Evolutionary conservation across 352 stramenopile species (phyloP).

Genomic region (Globisporangium paddicum): DNA sequence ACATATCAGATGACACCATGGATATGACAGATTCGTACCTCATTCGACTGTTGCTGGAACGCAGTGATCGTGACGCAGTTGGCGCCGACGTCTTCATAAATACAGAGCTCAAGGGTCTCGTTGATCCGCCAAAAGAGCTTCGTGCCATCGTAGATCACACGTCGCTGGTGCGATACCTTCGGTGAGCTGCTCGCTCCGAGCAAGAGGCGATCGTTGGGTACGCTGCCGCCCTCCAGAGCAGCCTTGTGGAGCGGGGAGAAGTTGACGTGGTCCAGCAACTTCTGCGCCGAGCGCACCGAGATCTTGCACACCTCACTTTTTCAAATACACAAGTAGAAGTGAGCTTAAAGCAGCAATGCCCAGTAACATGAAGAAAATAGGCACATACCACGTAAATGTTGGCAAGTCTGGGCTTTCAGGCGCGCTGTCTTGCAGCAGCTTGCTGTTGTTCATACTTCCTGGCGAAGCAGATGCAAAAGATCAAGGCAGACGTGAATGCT

Average conservation of each 20-base stretch:
- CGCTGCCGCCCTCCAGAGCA: constrained; percentile 47
- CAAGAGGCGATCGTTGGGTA: background rate
- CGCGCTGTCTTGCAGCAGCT: constrained; percentile 5
- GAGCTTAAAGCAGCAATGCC: constrained; percentile 3
- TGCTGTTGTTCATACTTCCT: constrained; percentile 7
- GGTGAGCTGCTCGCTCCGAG: constrained; percentile 18
- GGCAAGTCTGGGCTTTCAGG: constrained; percentile 36
- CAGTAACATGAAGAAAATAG: background rate
- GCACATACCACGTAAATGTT: constrained; percentile 64
- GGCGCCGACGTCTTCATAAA: constrained; percentile 67
- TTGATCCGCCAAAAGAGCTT: constrained; percentile 88
- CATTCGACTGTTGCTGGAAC: constrained; percentile 41
- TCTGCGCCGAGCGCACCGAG: constrained; percentile 81
- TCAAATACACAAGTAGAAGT: background rate
- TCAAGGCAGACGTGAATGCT: constrained; percentile 1
- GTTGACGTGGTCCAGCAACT: constrained; percentile 86
- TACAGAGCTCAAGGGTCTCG: constrained; percentile 80
- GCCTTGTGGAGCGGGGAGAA: constrained; percentile 85
- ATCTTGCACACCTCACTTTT: constrained; percentile 86
- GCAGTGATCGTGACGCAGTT: constrained; percentile 69
- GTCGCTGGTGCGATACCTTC: constrained; percentile 29
- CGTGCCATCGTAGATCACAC: constrained; percentile 75
- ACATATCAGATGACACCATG: background rate
- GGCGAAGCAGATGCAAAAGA: background rate
- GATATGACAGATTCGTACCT: constrained; percentile 9